phyloP scores from a whole-genome alignment of 1,284 basidiomycete genomes.

The Sanghuangporus baumii region DNA sequence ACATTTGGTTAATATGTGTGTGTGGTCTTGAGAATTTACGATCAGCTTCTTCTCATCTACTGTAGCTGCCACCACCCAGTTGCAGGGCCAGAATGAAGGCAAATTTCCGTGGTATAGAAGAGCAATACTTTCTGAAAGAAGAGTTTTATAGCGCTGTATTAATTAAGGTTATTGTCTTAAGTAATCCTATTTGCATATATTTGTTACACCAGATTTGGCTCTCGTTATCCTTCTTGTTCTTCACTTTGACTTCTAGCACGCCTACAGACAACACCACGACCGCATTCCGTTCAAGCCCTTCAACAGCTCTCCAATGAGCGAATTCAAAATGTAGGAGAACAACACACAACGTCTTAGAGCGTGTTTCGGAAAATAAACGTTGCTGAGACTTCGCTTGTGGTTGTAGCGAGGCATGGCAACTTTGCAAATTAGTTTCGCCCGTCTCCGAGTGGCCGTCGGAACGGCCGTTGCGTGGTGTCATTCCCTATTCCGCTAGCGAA shows the following conservation, averaged over 20 bases:
- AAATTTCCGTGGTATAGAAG: too few species aligned
- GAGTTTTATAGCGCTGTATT: too few species aligned
- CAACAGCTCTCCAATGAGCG: not conserved
- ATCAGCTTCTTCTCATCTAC: not conserved
- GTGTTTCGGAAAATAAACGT: not conserved
- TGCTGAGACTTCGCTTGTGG: not conserved
- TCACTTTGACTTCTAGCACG: not conserved
- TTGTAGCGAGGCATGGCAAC: not conserved
- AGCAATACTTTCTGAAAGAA: too few species aligned
- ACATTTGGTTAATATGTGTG: not conserved
- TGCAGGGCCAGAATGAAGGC: too few species aligned
- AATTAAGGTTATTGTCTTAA: not conserved
- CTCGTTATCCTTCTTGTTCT: not conserved
- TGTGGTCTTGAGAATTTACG: not conserved
- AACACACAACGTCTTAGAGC: not conserved
- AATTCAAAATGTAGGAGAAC: not conserved
- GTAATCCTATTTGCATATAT: not conserved
- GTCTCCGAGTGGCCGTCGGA: not conserved
- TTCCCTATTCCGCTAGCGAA: not conserved
- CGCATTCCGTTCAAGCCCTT: not conserved
- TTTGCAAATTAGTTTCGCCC: not conserved
- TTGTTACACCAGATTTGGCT: not conserved
- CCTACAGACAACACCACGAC: not conserved
- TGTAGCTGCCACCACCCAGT: too few species aligned
- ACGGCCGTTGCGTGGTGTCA: not conserved